Evolutionary conservation across 2,329 filamentous ascomycete species (phyloP).

Genomic region (Escovopsis weberi): DNA sequence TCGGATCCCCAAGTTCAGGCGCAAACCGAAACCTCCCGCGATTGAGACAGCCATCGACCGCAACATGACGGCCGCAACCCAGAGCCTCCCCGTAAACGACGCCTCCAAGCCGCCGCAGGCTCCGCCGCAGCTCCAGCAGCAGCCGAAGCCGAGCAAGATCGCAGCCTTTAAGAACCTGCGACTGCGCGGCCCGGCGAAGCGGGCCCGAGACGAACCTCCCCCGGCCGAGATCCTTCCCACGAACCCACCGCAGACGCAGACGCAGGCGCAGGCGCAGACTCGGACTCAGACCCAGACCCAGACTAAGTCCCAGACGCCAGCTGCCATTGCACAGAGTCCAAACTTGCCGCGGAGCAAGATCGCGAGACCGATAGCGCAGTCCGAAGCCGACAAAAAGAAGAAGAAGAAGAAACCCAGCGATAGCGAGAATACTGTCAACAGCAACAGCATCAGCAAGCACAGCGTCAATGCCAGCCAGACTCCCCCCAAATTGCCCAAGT

Average conservation of each 20-base stretch:
- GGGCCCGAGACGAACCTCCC: conserved; percentile 28
- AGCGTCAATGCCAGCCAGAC: conserved; percentile 3
- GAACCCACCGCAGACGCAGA: conserved; percentile 10
- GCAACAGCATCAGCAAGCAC: neutral
- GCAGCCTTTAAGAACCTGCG: conserved; percentile 31
- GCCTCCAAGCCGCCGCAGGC: conserved; percentile 6
- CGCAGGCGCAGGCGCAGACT: too few relatives aligned
- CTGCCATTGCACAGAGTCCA: conserved; percentile 24
- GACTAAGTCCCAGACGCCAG: conserved; percentile 5
- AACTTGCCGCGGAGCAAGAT: conserved; percentile 6
- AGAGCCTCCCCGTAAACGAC: conserved; percentile 11
- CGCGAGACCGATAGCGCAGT: neutral
- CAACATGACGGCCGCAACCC: conserved; percentile 15
- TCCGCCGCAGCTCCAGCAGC: conserved; percentile 6
- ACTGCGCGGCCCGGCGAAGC: conserved; percentile 31
- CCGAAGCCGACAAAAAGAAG: conserved; percentile 2
- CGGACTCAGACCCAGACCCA: too few relatives aligned
- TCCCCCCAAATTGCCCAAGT: conserved; percentile 21
- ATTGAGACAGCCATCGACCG: conserved; percentile 26
- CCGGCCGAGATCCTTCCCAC: conserved; percentile 11
- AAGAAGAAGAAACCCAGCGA: neutral
- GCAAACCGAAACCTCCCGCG: conserved; percentile 29
- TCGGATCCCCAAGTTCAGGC: conserved; percentile 27
- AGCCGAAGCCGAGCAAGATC: conserved; percentile 13
- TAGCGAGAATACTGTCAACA: too few relatives aligned